Evolutionary conservation across 352 stramenopile genomes (phyloP), one percentile per base, ranked within the genome.

Genomic region (Peronosclerospora sorghi): DNA sequence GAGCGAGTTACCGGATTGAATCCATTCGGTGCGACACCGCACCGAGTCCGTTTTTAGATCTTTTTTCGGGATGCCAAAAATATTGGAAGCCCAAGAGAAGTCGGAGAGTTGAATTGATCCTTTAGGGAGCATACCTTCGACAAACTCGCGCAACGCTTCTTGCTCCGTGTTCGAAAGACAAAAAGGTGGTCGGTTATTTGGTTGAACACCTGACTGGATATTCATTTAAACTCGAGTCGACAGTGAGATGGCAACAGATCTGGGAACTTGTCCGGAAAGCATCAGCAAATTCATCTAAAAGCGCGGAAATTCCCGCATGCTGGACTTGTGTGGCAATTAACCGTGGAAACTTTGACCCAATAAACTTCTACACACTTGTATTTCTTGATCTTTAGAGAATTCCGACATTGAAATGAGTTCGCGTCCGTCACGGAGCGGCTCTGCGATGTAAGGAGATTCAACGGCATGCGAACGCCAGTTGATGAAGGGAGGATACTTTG

Each of bases 11-110:
- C 5, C 15, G 5, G 5, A 8, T 7, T 13, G n/a, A 13, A 38
- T 6, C 32, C 32, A 38, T 7, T 38, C 1, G 8, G 8, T 20
- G 5, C 17, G 6, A 1, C 4, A 24, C 3, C 5, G 15, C 9
- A 23, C 6, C 8, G 12, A 8, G 21, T 18, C 32, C 8, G 32
- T 38, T 5, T 1, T 13, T n/a, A 8, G 32, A 18, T 38, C 32
- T 7, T 24, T 24, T 38, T 49, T 38, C 8, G 52, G 46, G 2
- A 61, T 32, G 0, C 8, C 41, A 30, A 56, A 60, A 21, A 55
- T 56, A 23, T 40, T 62, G 1, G 47, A 54, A 9, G 53, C 43
- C 21, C 36, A 57, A 2, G 48, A 39, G 0, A 43, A 58, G 8
- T 45, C 14, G 0, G 43, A 55, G 0, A 38, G 8, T 15, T 58